Percentiles rank a stretch among this genome's conserved stretches.
Evolutionary conservation across 208 protist species (phyloP).

Genomic region (Leishmania amazonensis): DNA sequence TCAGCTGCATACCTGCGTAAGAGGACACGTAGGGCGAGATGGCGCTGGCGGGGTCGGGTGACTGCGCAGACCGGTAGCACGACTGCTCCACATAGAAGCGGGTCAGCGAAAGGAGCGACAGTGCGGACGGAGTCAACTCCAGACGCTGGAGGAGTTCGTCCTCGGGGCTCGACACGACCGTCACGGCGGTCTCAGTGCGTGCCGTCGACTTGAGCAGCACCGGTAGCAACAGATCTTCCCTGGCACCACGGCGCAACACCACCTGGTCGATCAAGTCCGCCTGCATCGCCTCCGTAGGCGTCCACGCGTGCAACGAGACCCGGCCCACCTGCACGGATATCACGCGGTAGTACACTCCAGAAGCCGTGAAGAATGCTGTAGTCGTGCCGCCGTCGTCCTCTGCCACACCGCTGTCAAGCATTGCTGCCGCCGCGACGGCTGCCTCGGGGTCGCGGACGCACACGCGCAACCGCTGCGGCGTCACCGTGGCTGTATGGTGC

Average conservation of each 20-base stretch:
- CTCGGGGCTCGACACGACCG: neutral
- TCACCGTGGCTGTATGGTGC: constrained; percentile 41
- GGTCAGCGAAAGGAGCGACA: constrained; percentile 58
- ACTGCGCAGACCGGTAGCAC: constrained; percentile 14
- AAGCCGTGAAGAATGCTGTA: constrained; percentile 32
- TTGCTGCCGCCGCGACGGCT: constrained; percentile 7
- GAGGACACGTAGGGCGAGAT: constrained; percentile 28
- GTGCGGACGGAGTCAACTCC: constrained; percentile 32
- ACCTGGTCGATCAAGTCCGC: constrained; percentile 43
- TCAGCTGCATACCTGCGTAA: constrained; percentile 30
- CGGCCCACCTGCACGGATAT: constrained; percentile 49
- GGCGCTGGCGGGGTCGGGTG: constrained; percentile 7
- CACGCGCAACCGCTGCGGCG: constrained; percentile 35
- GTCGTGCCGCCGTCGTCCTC: constrained; percentile 24
- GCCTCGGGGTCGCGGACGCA: constrained; percentile 36
- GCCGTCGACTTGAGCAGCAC: constrained; percentile 26
- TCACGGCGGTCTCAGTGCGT: neutral
- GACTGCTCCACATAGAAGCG: constrained; percentile 50
- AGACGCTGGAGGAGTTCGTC: constrained; percentile 50
- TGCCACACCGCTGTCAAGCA: neutral
- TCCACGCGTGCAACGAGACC: constrained; percentile 45
- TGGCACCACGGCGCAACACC: constrained; percentile 48
- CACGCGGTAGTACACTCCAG: constrained; percentile 64
- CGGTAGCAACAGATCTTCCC: constrained; percentile 50
- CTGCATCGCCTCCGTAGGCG: constrained; percentile 30